A percentile compares a stretch with the other conserved stretches of the same genome.
These are phyloP conservation scores for Raddia guianensis DNA, from an alignment of 176 grass and related monocot genomes.

Conservation along the genomic window DNA sequence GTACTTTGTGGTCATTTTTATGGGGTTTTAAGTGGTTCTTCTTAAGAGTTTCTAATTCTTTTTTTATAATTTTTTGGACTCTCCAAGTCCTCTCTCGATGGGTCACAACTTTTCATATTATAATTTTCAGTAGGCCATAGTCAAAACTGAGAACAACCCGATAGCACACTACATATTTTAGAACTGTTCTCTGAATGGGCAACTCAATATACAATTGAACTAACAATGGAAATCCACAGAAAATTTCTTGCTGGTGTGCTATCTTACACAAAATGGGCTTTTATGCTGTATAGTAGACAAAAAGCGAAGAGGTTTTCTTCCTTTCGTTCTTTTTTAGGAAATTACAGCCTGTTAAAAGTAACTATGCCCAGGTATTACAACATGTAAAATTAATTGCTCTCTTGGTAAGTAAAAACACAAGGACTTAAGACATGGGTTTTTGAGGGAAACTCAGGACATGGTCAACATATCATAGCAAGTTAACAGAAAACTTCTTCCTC, in stretches of 20 bases:
- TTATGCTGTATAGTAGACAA: not conserved
- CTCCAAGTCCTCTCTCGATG: no score
- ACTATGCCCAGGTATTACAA: not conserved
- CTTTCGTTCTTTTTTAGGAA: not conserved
- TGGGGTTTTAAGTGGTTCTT: no score
- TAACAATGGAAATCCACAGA: not conserved
- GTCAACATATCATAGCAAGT: not conserved
- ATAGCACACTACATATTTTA: not conserved
- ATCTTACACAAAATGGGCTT: not conserved
- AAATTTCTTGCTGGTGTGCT: not conserved
- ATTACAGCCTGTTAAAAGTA: not conserved
- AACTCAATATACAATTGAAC: slow-evolving; percentile 9
- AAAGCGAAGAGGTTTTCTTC: not conserved
- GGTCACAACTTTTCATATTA: no score
- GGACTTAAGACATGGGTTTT: not conserved
- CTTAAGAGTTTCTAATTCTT: no score
- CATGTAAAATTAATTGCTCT: not conserved
- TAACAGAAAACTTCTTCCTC: not conserved
- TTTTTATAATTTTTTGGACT: no score
- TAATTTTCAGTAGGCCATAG: no score
- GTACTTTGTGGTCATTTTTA: no score
- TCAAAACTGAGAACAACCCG: slow-evolving; percentile 18
- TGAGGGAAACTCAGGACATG: not conserved
- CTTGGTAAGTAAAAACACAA: not conserved
- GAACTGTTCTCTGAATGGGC: not conserved